Evolutionary conservation across 169 alveolate genomes (phyloP), one percentile per base, ranked within the genome.

Genomic region (Babesia bovis): DNA sequence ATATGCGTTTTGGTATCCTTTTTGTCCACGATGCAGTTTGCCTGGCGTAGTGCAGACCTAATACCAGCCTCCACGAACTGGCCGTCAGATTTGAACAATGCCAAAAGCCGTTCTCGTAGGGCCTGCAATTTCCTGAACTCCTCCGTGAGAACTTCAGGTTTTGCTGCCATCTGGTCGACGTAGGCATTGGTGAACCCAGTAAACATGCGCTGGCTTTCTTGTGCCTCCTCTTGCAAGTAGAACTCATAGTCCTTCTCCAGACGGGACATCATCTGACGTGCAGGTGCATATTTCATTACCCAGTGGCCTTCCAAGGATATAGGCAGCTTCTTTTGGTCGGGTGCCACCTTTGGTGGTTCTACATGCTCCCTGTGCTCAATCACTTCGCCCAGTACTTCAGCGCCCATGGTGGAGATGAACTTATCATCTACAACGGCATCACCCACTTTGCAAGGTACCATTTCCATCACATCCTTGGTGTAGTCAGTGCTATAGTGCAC

Each of bases 221-320:
- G 17, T 1, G 42, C 76, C 23, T 73, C 68, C 45, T 73, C 74
- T 23, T 63, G 40, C 49, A 76, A 56, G 33, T 66, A 76, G 42
- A 40, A 36, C 42, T 78, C 66, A 42, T 45, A 78, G 50, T 78
- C 86, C 58, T 41, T 28, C 49, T 67, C 61, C 15, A 78, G 49
- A 12, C 86, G 71, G 44, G 49, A 45, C 67, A 78, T 40, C 49
- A 65, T 47, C 52, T 69, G 59, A 12, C 66, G 71, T 25, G 81
- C 76, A 19, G 60, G 61, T n/a, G 60, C 78, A 42, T 67, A 67
- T 45, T 78, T 66, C 86, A 78, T 78, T 33, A 78, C 57, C 86
- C 86, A 78, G 75, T 78, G 86, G 4, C 47, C 51, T 28, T 78
- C 82, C 0, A 78, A 68, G 33, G 55, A 51, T 6, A 78, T 66